phyloP scores from a whole-genome alignment of 31 red algal species.

The Bonnemaisonia californica region DNA sequence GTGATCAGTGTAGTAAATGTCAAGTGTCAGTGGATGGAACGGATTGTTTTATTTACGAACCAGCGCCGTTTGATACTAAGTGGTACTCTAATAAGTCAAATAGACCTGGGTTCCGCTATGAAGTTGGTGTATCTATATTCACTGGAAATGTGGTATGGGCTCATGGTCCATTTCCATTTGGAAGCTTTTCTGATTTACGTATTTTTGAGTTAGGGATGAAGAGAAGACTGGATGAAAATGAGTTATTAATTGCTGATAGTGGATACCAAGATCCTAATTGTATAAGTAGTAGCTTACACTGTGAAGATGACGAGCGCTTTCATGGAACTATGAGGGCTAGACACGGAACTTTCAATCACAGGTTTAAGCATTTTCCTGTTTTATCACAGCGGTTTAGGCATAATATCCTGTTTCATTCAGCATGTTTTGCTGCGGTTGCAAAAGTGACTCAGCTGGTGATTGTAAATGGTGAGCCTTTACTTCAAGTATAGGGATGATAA shows the following conservation, averaged over 20 bases:
- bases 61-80: not conserved
- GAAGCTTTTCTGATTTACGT: not conserved
- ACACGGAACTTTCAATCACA: slow-evolving; percentile 3
- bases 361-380: slow-evolving; percentile 10
- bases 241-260: not conserved
- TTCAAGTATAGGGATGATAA: too few species aligned
- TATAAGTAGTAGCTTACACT: too few species aligned
- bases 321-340: not conserved
- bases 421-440: slow-evolving; percentile 19
- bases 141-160: slow-evolving; percentile 4
- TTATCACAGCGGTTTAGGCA: not conserved
- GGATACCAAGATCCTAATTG: slow-evolving; percentile 1
- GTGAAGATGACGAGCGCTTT: not conserved
- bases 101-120: slow-evolving; percentile 14
- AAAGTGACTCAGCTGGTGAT: not conserved
- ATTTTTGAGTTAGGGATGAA: slow-evolving; percentile 1
- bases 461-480: slow-evolving; percentile 1
- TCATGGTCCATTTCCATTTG: slow-evolving; percentile 6
- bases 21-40: slow-evolving; percentile 1
- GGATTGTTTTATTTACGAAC: slow-evolving; percentile 16
- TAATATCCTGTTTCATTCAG: too few species aligned
- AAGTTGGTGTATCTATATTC: slow-evolving; percentile 5
- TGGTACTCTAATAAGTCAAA: slow-evolving; percentile 25
- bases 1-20: not conserved
- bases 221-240: not conserved